Evolutionary conservation across 2,329 filamentous ascomycete genomes (phyloP), one percentile per base, ranked within the genome.

Genomic region (Calonectria leucothoes): DNA sequence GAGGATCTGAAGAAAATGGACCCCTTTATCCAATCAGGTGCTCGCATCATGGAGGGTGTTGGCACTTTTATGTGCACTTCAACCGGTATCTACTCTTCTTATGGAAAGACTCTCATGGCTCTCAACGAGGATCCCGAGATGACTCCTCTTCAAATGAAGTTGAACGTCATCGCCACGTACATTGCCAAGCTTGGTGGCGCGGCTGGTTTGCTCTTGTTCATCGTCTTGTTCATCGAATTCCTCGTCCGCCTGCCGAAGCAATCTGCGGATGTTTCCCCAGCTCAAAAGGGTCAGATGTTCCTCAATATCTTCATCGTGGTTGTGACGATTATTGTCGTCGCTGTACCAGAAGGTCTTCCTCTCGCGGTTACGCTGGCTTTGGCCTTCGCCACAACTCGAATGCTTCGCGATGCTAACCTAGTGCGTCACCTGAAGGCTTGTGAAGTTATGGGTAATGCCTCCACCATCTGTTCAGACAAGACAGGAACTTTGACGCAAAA

Each of bases 201-300:
- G 65, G 94, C 95, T 63, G 95, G 94, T 76, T 87, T 97, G 17
- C 86, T 95, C 11, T 88, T 98, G 59, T 98, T 98, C 85, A 88
- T 96, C 59, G 93, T 97, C 57, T 88, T 98, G 17, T 91, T 98
- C 80, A 96, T 98, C 85, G 91, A 95, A 79, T 98, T 98, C 82
- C 87, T 97, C 12, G 94, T 92, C 61, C 86, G 91, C 15, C 89
- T 98, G 4, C 87, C 88, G 7, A 82, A 89, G 84, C 69, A 86
- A 83, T 75, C 75, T 23, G 87, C 90, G 71, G 76, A 81, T 4
- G 85, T 85, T 2, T 89, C 89, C 0, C 88, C 95, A 4, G 92
- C 94, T 3, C 83, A 92, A 67, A 98, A 97, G 85, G 95, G 94
- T 11, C 94, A 96, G 80, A 88, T 91, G 66, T 95, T 95, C 79